These are phyloP conservation scores for Drechslerella stenobrocha DNA, from an alignment of 2,329 filamentous ascomycete species.

Conservation along the genomic window DNA sequence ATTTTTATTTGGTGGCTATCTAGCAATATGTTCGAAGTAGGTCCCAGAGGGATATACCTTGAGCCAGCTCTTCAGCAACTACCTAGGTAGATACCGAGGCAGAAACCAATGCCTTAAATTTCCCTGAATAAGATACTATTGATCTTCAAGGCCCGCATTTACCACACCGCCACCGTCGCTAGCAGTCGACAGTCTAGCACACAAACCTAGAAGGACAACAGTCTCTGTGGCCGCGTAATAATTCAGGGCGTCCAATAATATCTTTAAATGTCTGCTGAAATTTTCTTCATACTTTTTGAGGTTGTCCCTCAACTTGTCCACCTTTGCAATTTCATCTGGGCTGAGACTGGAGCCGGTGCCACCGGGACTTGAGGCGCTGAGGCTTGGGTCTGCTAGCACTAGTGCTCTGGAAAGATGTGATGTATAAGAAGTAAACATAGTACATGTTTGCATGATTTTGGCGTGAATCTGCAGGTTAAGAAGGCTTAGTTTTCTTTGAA, in stretches of 20 bases:
- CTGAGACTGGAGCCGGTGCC: conserved; percentile 9
- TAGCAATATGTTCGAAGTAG: too few species aligned
- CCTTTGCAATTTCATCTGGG: conserved; percentile 57
- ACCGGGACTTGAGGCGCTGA: conserved; percentile 49
- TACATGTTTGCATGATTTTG: conserved; percentile 94
- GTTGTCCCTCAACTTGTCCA: conserved; percentile 81
- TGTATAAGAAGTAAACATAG: conserved; percentile 88
- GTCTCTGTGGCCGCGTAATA: conserved; percentile 98
- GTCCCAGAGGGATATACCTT: too few species aligned
- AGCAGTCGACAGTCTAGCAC: conserved; percentile 77
- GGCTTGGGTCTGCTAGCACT: conserved; percentile 76
- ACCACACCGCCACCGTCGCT: conserved; percentile 69
- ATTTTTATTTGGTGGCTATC: too few species aligned
- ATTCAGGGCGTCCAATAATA: conserved; percentile 89
- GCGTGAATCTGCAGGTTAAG: conserved; percentile 55
- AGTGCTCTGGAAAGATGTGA: conserved; percentile 83
- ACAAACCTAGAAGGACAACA: conserved; percentile 85
- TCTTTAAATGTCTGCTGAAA: conserved; percentile 88
- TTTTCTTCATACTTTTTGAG: conserved; percentile 90
- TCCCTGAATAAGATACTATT: background rate
- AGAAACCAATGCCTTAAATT: too few species aligned
- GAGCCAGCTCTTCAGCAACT: background rate
- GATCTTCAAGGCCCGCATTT: conserved; percentile 25
- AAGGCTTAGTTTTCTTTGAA: background rate
- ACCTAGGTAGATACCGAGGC: too few species aligned